A percentile compares a stretch with the other conserved stretches of the same genome.
phyloP scores from a whole-genome alignment of 257 asterid species.

The Solanum pennellii region DNA sequence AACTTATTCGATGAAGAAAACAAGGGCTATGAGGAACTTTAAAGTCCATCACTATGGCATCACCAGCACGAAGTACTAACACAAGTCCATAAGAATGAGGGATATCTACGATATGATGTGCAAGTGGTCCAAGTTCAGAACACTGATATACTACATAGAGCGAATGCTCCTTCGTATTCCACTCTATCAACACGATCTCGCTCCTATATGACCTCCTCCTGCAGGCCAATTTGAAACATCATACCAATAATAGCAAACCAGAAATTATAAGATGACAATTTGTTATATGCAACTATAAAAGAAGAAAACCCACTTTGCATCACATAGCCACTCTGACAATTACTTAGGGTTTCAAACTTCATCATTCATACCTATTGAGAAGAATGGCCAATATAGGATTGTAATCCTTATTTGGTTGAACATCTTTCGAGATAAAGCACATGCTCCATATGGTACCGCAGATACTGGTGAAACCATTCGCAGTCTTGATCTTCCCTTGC shows the following conservation, averaged over 20 bases:
- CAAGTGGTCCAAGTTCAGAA: constrained; percentile 80
- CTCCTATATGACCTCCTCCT: constrained; percentile 74
- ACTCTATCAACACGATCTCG: constrained; percentile 71
- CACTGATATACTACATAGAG: constrained; percentile 57
- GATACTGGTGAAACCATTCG: constrained; percentile 40
- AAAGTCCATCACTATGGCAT: constrained; percentile 81
- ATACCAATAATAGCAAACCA: background rate
- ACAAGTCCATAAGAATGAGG: constrained; percentile 75
- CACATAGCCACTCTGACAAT: constrained; percentile 2
- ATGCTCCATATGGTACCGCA: constrained; percentile 99
- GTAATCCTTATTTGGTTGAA: constrained; percentile 32
- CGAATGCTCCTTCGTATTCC: constrained; percentile 55
- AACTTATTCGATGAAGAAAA: constrained; percentile 49
- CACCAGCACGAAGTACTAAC: constrained; percentile 86
- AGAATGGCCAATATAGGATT: constrained; percentile 79
- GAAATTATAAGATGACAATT: background rate
- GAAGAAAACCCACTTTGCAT: background rate
- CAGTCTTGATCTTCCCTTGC: constrained; percentile 39
- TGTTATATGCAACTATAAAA: constrained; percentile 7
- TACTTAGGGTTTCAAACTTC: constrained; percentile 1
- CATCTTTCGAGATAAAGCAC: constrained; percentile 83
- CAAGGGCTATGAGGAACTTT: constrained; percentile 56
- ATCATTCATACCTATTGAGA: constrained; percentile 60
- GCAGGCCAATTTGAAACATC: constrained; percentile 7
- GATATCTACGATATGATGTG: constrained; percentile 82